phyloP scores from a whole-genome alignment of 306 rosid genomes.

The Macrotyloma uniflorum region DNA sequence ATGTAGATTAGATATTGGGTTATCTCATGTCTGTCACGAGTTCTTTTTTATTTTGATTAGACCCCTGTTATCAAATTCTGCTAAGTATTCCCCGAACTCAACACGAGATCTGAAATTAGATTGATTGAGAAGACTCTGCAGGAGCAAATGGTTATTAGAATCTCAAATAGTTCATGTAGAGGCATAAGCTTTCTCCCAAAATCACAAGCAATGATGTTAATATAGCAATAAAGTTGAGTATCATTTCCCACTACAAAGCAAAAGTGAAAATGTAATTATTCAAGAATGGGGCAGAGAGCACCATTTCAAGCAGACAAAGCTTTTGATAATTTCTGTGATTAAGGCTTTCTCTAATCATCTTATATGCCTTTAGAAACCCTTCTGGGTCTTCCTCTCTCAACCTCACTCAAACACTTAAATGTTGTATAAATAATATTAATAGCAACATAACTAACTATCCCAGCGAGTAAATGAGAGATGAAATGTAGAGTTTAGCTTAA shows the following conservation, averaged over 20 bases:
- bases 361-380: conserved; percentile 26
- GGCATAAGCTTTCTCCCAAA: conserved; percentile 57
- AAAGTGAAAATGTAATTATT: conserved; percentile 70
- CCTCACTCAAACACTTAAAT: neutral
- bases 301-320: conserved; percentile 66
- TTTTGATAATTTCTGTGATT: conserved; percentile 54
- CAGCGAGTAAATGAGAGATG: conserved; percentile 18
- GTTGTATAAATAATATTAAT: conserved; percentile 23
- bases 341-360: conserved; percentile 26
- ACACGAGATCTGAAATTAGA: conserved; percentile 39
- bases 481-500: conserved; percentile 27
- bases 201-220: conserved; percentile 55
- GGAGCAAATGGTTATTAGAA: conserved; percentile 43
- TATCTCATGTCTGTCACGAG: conserved; percentile 31
- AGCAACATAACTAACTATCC: neutral
- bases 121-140: conserved; percentile 53
- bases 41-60: conserved; percentile 41
- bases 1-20: conserved; percentile 39
- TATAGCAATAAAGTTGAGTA: conserved; percentile 64
- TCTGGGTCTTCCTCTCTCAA: conserved; percentile 33
- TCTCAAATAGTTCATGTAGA: conserved; percentile 51
- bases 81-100: conserved; percentile 27
- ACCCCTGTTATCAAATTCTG: conserved; percentile 47
- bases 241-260: conserved; percentile 65
- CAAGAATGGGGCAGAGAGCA: conserved; percentile 57